Percentiles rank a stretch among this genome's conserved stretches.
phyloP scores from a whole-genome alignment of 139 green algal species.

The Tetraselmis striata region DNA sequence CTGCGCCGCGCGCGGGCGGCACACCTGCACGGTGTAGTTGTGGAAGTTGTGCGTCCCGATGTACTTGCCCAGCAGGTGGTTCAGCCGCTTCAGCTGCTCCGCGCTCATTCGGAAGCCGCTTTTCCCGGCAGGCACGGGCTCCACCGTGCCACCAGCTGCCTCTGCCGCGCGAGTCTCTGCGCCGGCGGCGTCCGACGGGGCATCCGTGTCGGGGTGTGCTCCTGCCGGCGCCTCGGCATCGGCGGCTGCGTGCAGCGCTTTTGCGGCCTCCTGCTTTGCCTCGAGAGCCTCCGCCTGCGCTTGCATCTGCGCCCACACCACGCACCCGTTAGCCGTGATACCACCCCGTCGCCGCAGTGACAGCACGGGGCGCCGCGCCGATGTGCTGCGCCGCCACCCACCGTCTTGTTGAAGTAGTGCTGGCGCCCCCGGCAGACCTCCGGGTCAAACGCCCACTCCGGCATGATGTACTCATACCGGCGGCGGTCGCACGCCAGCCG shows the following conservation, averaged over 20 bases:
- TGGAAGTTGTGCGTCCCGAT: conserved; percentile 88
- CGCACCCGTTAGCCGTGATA: no score
- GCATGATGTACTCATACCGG: conserved; percentile 95
- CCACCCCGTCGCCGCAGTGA: no score
- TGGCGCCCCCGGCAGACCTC: neutral
- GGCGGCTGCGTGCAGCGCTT: no score
- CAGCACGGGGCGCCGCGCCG: no score
- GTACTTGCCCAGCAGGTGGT: conserved; percentile 64
- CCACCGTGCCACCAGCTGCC: no score
- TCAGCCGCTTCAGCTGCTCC: conserved; percentile 32
- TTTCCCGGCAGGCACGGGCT: neutral
- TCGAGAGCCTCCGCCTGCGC: no score
- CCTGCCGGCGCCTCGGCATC: no score
- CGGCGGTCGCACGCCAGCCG: conserved; percentile 69
- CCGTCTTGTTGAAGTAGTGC: neutral
- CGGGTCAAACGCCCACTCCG: conserved; percentile 75
- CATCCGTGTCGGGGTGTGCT: no score
- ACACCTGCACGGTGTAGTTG: conserved; percentile 74
- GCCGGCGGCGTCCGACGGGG: no score
- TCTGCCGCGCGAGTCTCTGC: no score
- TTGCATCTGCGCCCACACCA: no score
- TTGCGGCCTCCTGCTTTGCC: no score
- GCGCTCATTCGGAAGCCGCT: neutral
- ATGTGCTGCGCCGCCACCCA: neutral
- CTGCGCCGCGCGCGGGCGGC: neutral